Conservation (phyloP, 2,329 filamentous ascomycete genomes). For the Thielaviopsis musarum region DNA sequence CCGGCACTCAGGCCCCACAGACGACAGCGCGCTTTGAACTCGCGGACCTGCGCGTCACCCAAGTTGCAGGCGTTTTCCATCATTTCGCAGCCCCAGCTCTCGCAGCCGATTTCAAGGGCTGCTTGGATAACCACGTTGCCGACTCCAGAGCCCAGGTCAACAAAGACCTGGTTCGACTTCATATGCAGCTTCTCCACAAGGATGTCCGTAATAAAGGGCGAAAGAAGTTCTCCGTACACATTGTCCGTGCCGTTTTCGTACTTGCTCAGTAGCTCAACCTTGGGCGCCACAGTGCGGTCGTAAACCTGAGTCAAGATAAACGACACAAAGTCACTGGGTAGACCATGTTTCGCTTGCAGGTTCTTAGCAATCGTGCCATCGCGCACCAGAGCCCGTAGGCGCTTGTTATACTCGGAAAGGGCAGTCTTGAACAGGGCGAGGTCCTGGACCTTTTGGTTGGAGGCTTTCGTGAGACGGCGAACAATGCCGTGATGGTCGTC, state of each 20-base stretch:
- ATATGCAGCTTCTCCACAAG: conserved; percentile 60
- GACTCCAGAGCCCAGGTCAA: conserved; percentile 89
- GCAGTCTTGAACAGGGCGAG: conserved; percentile 54
- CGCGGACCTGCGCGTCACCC: conserved; percentile 60
- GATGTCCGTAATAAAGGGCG: conserved; percentile 68
- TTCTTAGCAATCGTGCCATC: conserved; percentile 57
- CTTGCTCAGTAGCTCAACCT: conserved; percentile 64
- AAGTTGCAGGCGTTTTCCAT: conserved; percentile 81
- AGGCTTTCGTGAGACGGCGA: conserved; percentile 59
- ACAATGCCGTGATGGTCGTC: conserved; percentile 59
- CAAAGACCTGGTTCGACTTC: conserved; percentile 71
- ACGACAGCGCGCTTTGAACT: conserved; percentile 70
- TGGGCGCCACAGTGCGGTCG: conserved; percentile 77
- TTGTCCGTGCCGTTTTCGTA: conserved; percentile 87
- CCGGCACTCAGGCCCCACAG: conserved; percentile 80
- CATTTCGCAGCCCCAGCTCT: conserved; percentile 92
- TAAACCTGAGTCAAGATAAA: conserved; percentile 81
- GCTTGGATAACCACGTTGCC: conserved; percentile 92
- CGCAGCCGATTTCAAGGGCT: conserved; percentile 80
- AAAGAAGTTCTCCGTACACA: conserved; percentile 83
- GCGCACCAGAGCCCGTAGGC: conserved; percentile 46
- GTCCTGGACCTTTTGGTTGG: conserved; percentile 46
- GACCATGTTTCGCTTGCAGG: conserved; percentile 48
- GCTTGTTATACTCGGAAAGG: conserved; percentile 60
- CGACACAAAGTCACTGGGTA: conserved; percentile 57